phyloP scores from a whole-genome alignment of 139 green algal genomes.

The Pseudopediastrum boryanum region DNA sequence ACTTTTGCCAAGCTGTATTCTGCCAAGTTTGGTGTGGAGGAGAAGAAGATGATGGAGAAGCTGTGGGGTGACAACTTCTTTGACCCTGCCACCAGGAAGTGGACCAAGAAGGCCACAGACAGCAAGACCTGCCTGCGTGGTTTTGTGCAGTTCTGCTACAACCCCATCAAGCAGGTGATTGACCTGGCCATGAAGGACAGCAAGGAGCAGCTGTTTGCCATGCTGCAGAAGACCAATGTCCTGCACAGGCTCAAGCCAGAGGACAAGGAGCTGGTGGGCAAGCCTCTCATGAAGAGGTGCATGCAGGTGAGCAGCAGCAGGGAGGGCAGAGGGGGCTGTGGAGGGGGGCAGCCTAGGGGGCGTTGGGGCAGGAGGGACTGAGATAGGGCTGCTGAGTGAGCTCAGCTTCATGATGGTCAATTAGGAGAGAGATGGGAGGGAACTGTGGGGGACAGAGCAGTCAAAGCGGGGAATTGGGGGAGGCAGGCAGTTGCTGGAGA shows the following conservation, averaged over 20 bases:
- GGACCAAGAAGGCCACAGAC: constrained; percentile 93
- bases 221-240: constrained; percentile 93
- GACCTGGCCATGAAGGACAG: constrained; percentile 95
- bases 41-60: constrained; percentile 92
- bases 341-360: too few relatives aligned
- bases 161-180: constrained; percentile 96
- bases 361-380: too few relatives aligned
- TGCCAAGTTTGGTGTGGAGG: constrained; percentile 89
- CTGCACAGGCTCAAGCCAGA: constrained; percentile 84
- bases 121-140: constrained; percentile 90
- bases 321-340: too few relatives aligned
- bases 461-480: too few relatives aligned
- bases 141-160: constrained; percentile 99
- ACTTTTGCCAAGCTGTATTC: constrained; percentile 97
- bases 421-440: too few relatives aligned
- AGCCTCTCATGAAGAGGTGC: constrained; percentile 92
- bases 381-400: too few relatives aligned
- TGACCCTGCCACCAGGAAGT: constrained; percentile 97
- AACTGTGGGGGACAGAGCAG: too few relatives aligned
- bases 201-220: constrained; percentile 94
- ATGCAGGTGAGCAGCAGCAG: constrained; percentile 79
- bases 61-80: constrained; percentile 99
- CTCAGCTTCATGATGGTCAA: too few relatives aligned
- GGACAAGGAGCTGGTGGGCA: constrained; percentile 94
- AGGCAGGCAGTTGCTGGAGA: too few relatives aligned